Percentiles rank a stretch among this genome's conserved stretches.
These are phyloP conservation scores for Diaporthe destruens DNA, from an alignment of 2,329 filamentous ascomycete species.

Conservation along the genomic window DNA sequence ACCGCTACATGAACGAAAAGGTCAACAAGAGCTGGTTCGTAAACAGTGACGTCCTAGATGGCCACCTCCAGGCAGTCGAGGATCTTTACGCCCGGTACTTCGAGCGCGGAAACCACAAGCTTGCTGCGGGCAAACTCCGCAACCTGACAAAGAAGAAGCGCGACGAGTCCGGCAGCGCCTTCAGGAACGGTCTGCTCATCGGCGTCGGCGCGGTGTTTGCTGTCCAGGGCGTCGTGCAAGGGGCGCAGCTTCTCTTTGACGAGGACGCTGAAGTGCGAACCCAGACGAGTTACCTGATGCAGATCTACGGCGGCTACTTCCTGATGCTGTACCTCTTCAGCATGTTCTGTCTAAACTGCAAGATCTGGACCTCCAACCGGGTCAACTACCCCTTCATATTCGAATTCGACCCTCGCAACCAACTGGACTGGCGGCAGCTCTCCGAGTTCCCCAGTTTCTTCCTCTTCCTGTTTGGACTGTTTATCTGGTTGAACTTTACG, in stretches of 20 bases:
- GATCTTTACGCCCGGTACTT: conserved; percentile 96
- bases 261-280: conserved; percentile 60
- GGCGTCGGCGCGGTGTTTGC: conserved; percentile 76
- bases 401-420: conserved; percentile 89
- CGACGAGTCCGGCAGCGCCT: conserved; percentile 69
- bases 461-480: conserved; percentile 80
- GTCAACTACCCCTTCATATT: conserved; percentile 98
- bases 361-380: conserved; percentile 84
- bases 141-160: conserved; percentile 72
- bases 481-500: conserved; percentile 91
- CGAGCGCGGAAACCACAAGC: conserved; percentile 91
- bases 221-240: conserved; percentile 75
- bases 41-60: conserved; percentile 85
- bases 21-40: conserved; percentile 94
- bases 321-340: conserved; percentile 83
- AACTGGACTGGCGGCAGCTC: conserved; percentile 90
- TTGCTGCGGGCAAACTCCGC: conserved; percentile 88
- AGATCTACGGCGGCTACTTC: conserved; percentile 95
- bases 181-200: conserved; percentile 74
- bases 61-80: conserved; percentile 83
- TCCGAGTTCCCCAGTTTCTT: conserved; percentile 90
- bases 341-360: conserved; percentile 88
- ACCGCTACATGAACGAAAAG: conserved; percentile 90
- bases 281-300: conserved; percentile 78
- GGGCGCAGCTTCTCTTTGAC: conserved; percentile 63